Evolutionary conservation across 2,329 filamentous ascomycete genomes (phyloP).

Genomic region (Colletotrichum simmondsii): DNA sequence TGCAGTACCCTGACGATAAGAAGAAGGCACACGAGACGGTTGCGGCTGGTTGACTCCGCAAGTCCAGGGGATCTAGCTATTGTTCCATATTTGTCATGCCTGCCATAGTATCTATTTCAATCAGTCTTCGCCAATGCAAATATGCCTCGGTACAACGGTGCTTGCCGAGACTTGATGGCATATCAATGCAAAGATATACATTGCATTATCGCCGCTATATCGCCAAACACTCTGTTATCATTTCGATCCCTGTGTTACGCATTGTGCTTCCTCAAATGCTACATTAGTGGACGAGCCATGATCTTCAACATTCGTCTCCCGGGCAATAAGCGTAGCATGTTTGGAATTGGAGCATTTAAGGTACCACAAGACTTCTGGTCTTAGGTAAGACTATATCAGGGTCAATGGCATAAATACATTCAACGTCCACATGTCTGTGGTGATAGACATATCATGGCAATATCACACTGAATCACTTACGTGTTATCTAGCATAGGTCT

Average conservation of each 20-base stretch:
- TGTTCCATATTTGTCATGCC: not conserved
- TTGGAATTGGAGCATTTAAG: not conserved
- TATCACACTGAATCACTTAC: too few species aligned
- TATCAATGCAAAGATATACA: too few species aligned
- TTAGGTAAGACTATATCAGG: not conserved
- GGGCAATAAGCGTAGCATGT: not conserved
- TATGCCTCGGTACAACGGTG: too few species aligned
- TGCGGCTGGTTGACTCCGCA: not conserved
- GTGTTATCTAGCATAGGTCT: too few species aligned
- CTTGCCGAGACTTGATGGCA: too few species aligned
- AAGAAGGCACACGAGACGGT: not conserved
- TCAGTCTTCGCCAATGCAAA: too few species aligned
- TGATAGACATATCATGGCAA: too few species aligned
- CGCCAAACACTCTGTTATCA: too few species aligned
- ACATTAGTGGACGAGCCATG: not conserved
- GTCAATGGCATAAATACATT: too few species aligned
- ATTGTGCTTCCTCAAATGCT: not conserved
- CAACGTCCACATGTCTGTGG: too few species aligned
- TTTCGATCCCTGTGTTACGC: not conserved
- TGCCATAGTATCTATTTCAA: too few species aligned
- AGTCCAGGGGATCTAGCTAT: not conserved
- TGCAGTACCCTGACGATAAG: not conserved
- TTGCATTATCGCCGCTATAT: too few species aligned
- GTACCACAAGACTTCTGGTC: not conserved
- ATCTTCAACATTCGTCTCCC: not conserved